Conservation (phyloP, 495 filamentous ascomycete species). For the Penicillium lividum region DNA sequence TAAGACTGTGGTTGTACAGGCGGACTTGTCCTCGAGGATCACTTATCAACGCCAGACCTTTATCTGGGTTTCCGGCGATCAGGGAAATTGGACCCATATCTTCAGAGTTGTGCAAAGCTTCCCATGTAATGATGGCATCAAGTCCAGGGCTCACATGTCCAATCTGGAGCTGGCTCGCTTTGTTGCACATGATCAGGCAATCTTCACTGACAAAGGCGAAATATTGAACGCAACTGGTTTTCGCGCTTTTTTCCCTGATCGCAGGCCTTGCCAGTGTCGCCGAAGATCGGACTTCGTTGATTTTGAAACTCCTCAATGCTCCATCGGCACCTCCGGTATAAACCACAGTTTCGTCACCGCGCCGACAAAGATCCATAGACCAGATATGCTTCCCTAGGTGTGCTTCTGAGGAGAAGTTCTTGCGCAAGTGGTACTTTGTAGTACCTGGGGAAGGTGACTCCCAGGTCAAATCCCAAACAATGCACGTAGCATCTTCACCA, state of each 20-base stretch:
- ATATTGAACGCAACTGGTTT: conserved; percentile 55
- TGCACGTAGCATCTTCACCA: conserved; percentile 75
- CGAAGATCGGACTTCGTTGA: conserved; percentile 11
- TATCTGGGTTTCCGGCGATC: conserved; percentile 29
- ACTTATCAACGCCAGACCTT: conserved; percentile 41
- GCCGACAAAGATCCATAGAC: conserved; percentile 58
- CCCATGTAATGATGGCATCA: conserved; percentile 27
- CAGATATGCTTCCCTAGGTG: conserved; percentile 94
- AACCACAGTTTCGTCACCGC: conserved; percentile 40
- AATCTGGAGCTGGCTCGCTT: conserved; percentile 60
- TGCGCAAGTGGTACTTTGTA: conserved; percentile 43
- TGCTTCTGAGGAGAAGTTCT: conserved; percentile 53
- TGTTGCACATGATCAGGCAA: conserved; percentile 59
- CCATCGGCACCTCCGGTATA: conserved; percentile 92
- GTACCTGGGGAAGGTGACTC: conserved; percentile 19
- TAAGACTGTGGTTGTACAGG: conserved; percentile 38
- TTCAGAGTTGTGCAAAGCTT: conserved; percentile 23
- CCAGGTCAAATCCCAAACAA: conserved; percentile 64
- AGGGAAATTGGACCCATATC: conserved; percentile 34
- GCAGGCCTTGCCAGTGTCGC: not conserved
- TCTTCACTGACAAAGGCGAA: conserved; percentile 65
- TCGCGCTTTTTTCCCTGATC: conserved; percentile 22
- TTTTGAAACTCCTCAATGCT: conserved; percentile 40
- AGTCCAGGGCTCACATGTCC: conserved; percentile 31
- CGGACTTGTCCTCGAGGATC: conserved; percentile 33